These are phyloP conservation scores for Trametes pubescens DNA, from an alignment of 1,284 basidiomycete genomes.

Conservation along the genomic window DNA sequence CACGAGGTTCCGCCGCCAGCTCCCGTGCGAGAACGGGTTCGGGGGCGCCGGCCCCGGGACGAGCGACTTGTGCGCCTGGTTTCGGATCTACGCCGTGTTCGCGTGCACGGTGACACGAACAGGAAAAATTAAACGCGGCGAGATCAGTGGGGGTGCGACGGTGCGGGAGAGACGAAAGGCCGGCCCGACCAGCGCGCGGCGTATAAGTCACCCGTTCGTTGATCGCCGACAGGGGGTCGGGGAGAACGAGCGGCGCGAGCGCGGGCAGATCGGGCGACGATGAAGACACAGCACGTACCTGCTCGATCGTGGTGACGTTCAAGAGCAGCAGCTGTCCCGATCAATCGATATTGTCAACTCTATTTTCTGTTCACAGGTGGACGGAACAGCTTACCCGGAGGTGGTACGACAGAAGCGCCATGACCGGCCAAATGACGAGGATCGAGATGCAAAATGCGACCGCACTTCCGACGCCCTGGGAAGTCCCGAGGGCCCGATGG, in stretches of 20 bases:
- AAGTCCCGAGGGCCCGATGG: conserved; percentile 58
- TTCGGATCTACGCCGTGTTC: conserved; percentile 63
- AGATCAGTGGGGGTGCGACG: not conserved
- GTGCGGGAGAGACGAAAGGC: conserved; percentile 4
- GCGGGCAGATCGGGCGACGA: conserved; percentile 20
- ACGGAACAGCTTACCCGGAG: conserved; percentile 66
- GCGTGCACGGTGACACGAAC: not conserved
- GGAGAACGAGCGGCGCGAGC: not conserved
- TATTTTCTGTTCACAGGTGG: conserved; percentile 1
- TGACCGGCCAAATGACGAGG: conserved; percentile 81
- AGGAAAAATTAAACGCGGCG: conserved; percentile 12
- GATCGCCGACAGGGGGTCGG: conserved; percentile 26
- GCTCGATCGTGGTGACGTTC: conserved; percentile 93
- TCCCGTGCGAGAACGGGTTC: conserved; percentile 83
- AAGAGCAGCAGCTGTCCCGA: conserved; percentile 71
- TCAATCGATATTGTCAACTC: conserved; percentile 21
- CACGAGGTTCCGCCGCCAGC: conserved; percentile 70
- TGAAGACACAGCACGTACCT: conserved; percentile 59
- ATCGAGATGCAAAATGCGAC: conserved; percentile 78
- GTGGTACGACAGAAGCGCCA: conserved; percentile 84
- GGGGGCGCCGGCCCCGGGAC: conserved; percentile 67
- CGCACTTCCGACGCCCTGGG: conserved; percentile 74
- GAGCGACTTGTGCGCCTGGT: conserved; percentile 78
- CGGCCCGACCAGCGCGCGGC: conserved; percentile 22
- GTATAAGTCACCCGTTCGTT: conserved; percentile 18